phyloP scores from a whole-genome alignment of 495 filamentous ascomycete species.

The Podospora pseudopauciseta region DNA sequence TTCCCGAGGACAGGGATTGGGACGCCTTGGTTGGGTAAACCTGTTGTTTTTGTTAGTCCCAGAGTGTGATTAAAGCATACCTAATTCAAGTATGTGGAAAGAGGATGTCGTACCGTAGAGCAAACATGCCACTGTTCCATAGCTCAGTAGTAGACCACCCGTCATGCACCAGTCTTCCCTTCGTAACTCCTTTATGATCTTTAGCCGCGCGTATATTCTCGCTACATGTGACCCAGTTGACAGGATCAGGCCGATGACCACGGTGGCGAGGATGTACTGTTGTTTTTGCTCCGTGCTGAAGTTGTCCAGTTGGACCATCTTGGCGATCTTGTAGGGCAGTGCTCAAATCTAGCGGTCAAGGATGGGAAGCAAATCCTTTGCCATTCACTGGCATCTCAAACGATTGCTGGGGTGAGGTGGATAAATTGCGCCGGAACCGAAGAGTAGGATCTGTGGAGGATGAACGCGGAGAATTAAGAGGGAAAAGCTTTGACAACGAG shows the following conservation, averaged over 20 bases:
- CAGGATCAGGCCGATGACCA: conserved; percentile 11
- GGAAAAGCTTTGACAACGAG: neutral
- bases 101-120: neutral
- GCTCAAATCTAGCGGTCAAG: neutral
- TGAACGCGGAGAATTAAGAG: neutral
- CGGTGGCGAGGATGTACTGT: conserved; percentile 13
- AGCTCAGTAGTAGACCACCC: conserved; percentile 11
- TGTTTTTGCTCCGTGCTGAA: conserved; percentile 12
- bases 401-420: neutral
- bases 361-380: neutral
- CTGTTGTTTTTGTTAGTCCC: neutral
- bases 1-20: neutral
- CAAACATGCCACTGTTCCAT: conserved; percentile 8
- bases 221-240: conserved; percentile 9
- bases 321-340: neutral
- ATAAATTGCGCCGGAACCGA: neutral
- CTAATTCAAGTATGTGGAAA: neutral
- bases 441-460: neutral
- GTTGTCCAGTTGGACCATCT: conserved; percentile 14
- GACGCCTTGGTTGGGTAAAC: conserved; percentile 2
- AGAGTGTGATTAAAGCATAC: too few relatives aligned
- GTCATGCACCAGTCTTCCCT: conserved; percentile 17
- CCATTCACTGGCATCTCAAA: neutral
- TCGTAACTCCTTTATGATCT: conserved; percentile 6
- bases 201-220: conserved; percentile 8